Evolutionary conservation across 495 filamentous ascomycete genomes (phyloP), one percentile per base, ranked within the genome.

Genomic region (Lichina pygmaea): DNA sequence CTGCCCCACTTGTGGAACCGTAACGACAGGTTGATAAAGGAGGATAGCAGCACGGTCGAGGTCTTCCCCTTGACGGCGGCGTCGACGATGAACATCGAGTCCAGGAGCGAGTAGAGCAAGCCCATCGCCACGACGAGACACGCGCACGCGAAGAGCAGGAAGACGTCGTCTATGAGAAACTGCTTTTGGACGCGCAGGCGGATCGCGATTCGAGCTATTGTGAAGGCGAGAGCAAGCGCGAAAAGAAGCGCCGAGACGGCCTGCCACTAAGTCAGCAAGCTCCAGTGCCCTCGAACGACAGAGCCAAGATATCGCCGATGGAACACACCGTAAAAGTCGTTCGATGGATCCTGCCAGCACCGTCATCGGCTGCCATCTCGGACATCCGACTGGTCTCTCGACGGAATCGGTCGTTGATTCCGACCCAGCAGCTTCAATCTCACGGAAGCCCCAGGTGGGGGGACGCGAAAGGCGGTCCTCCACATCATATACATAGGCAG

Each of bases 121-220:
- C 32, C 46, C n/a, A 51, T 32, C 6, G 49, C 43, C 12, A 31
- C n/a, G 17, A 48, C 49, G 16, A 53, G 34, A 37, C 52, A 55
- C 9, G 11, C 24, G 30, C 10, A 49, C 36, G 32, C 51, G 16
- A 51, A 44, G 1, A 51, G 24, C 9, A 55, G 37, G 42, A 55
- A 43, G 2, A 8, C 52, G 53, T 54, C 53, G 37, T 53, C 53
- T 11, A 49, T 30, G 7, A 46, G 47, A 24, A 54, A 17, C 7
- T 48, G 38, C 33, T 48, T 50, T 43, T 53, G 51, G 11, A 47
- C 34, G 42, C 43, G 30, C 9, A 53, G 11, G 3, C 52, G 52
- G 42, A 54, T 50, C 10, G 6, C 11, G 13, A 11, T 2, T 39
- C 36, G 36, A 11, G 6, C 36, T 39, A 39, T 39, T 3, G 11